phyloP scores from a whole-genome alignment of 2,329 filamentous ascomycete genomes.

The Endoconidiophora polonica region DNA sequence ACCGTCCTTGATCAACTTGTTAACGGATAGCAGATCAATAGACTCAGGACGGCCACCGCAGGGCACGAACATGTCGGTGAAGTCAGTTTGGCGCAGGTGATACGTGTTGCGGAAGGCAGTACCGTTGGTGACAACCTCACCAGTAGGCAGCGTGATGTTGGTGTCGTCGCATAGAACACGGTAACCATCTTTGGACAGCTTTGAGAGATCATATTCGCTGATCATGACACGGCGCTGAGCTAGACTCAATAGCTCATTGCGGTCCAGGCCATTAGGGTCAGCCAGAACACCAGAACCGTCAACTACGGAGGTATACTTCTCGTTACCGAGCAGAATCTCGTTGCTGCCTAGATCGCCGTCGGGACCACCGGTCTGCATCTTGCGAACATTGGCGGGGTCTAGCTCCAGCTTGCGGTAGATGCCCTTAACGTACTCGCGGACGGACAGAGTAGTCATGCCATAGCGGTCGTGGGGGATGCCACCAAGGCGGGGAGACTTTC shows the following conservation, averaged over 20 bases:
- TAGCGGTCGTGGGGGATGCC: slow-evolving; percentile 94
- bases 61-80: slow-evolving; percentile 82
- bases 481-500: slow-evolving; percentile 88
- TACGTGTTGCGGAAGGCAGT: slow-evolving; percentile 96
- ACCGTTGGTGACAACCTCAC: slow-evolving; percentile 77
- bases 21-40: slow-evolving; percentile 78
- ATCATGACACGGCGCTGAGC: slow-evolving; percentile 85
- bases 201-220: slow-evolving; percentile 64
- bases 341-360: slow-evolving; percentile 96
- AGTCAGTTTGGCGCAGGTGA: slow-evolving; percentile 63
- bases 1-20: slow-evolving; percentile 76
- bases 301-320: slow-evolving; percentile 91
- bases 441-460: slow-evolving; percentile 94
- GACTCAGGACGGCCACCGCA: slow-evolving; percentile 94
- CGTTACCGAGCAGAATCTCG: slow-evolving; percentile 87
- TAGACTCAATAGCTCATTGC: slow-evolving; percentile 64
- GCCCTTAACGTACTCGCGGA: slow-evolving; percentile 87
- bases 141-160: slow-evolving; percentile 72
- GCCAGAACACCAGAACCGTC: slow-evolving; percentile 91
- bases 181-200: slow-evolving; percentile 77
- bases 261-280: slow-evolving; percentile 78
- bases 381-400: slow-evolving; percentile 67
- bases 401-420: slow-evolving; percentile 94
- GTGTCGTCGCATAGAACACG: slow-evolving; percentile 82
- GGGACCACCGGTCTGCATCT: slow-evolving; percentile 94